phyloP scores from a whole-genome alignment of 2,329 filamentous ascomycete genomes.

The Alternaria viburni region DNA sequence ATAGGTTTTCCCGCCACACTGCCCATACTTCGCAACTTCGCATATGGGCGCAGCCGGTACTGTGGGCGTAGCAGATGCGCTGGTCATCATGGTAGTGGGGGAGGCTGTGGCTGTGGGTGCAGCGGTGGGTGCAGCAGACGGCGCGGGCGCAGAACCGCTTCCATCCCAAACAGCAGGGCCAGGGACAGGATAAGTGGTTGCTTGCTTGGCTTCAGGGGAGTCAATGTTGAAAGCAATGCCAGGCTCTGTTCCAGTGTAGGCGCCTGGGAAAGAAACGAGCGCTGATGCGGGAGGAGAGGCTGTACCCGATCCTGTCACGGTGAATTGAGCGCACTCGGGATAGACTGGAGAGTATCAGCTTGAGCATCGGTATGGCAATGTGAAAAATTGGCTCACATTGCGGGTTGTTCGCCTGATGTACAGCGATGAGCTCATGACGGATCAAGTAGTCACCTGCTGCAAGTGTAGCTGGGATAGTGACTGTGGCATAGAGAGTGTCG shows the following conservation, averaged over 20 bases:
- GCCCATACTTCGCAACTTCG: slow-evolving; percentile 21
- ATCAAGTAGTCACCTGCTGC: slow-evolving; percentile 63
- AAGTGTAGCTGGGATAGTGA: slow-evolving; percentile 56
- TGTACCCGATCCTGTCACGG: slow-evolving; percentile 57
- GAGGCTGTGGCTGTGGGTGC: neutral
- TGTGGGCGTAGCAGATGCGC: slow-evolving; percentile 11
- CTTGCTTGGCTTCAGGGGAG: slow-evolving; percentile 29
- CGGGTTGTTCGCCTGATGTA: slow-evolving; percentile 61
- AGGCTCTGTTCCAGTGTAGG: slow-evolving; percentile 51
- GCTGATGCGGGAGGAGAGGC: slow-evolving; percentile 49
- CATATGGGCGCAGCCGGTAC: slow-evolving; percentile 17
- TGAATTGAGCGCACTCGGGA: slow-evolving; percentile 63
- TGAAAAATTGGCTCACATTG: slow-evolving; percentile 43
- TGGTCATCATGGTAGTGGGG: slow-evolving; percentile 28
- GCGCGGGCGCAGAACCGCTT: slow-evolving; percentile 14
- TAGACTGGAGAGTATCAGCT: slow-evolving; percentile 54
- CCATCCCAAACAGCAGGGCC: slow-evolving; percentile 36
- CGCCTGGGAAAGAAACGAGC: slow-evolving; percentile 54
- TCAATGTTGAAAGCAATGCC: slow-evolving; percentile 51
- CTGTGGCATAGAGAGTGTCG: slow-evolving; percentile 57
- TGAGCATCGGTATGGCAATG: neutral
- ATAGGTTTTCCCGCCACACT: neutral
- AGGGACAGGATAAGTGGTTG: slow-evolving; percentile 35
- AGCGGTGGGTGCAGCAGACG: slow-evolving; percentile 4
- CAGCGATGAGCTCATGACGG: slow-evolving; percentile 63